phyloP scores from a whole-genome alignment of 305 asterid genomes.

The Fraxinus ornus region DNA sequence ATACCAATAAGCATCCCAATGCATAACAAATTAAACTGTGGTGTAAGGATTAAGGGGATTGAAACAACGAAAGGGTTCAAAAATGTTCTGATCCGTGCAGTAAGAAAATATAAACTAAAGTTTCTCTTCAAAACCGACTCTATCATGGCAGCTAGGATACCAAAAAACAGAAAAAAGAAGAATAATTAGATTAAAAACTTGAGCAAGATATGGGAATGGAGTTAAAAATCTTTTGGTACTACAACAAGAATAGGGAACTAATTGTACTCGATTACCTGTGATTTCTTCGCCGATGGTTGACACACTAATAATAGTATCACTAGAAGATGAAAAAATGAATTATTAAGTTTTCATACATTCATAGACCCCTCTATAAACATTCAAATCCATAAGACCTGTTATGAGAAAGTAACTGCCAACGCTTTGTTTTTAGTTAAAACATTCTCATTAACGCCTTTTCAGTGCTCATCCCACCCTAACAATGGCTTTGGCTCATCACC shows the following conservation, averaged over 20 bases:
- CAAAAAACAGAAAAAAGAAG: not conserved
- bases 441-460: not conserved
- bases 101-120: not conserved
- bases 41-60: not conserved
- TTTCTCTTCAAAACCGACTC: not conserved
- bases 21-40: not conserved
- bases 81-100: not conserved
- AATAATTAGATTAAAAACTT: not conserved
- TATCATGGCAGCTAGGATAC: not conserved
- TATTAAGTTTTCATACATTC: not conserved
- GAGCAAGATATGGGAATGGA: not conserved
- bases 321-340: not conserved
- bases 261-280: not conserved
- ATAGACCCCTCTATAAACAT: not conserved
- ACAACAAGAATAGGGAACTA: not conserved
- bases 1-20: slow-evolving; percentile 3
- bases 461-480: not conserved
- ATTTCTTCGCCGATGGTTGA: not conserved
- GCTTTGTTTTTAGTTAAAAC: not conserved
- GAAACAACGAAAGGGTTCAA: not conserved
- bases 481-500: not conserved
- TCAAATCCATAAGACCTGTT: not conserved
- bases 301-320: not conserved
- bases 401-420: not conserved
- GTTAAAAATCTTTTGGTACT: not conserved